Evolutionary conservation across 2,329 filamentous ascomycete genomes (phyloP).

Genomic region (Fusarium scirpi): DNA sequence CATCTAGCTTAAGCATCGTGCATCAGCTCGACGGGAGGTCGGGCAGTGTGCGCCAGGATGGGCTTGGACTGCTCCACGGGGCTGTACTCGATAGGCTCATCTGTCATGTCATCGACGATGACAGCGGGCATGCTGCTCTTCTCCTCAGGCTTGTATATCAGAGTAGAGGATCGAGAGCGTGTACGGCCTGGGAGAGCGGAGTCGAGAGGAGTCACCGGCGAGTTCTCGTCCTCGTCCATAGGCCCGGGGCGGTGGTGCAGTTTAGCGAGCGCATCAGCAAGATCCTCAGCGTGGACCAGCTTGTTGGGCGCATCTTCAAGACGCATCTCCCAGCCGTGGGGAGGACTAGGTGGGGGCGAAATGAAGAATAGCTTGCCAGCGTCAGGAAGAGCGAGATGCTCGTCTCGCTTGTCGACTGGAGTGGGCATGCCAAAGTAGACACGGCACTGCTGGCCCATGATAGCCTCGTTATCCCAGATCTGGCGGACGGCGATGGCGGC

Average conservation of each 20-base stretch:
- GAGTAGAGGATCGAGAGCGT: constrained; percentile 72
- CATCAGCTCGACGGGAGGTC: constrained; percentile 76
- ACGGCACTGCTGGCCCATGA: constrained; percentile 76
- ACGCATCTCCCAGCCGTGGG: constrained; percentile 76
- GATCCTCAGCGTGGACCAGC: constrained; percentile 75
- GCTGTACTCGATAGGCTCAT: constrained; percentile 61
- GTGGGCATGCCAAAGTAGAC: constrained; percentile 77
- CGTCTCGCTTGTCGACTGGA: constrained; percentile 64
- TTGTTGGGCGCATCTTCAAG: constrained; percentile 78
- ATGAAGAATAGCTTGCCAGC: constrained; percentile 80
- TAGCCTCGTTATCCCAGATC: constrained; percentile 78
- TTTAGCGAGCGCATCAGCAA: constrained; percentile 74
- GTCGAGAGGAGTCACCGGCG: constrained; percentile 51
- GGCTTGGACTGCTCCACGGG: constrained; percentile 58
- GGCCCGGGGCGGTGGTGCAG: constrained; percentile 64
- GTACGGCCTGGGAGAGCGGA: constrained; percentile 47
- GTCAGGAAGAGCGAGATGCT: constrained; percentile 74
- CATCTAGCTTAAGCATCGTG: constrained; percentile 50
- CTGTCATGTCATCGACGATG: constrained; percentile 75
- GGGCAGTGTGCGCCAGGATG: constrained; percentile 69
- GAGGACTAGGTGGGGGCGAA: constrained; percentile 74
- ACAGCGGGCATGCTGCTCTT: constrained; percentile 72
- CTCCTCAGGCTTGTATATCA: constrained; percentile 73
- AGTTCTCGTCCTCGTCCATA: constrained; percentile 52
- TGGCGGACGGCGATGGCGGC: constrained; percentile 78